Conservation (phyloP, 148 eudicot genomes). For the Oxyria digyna region DNA sequence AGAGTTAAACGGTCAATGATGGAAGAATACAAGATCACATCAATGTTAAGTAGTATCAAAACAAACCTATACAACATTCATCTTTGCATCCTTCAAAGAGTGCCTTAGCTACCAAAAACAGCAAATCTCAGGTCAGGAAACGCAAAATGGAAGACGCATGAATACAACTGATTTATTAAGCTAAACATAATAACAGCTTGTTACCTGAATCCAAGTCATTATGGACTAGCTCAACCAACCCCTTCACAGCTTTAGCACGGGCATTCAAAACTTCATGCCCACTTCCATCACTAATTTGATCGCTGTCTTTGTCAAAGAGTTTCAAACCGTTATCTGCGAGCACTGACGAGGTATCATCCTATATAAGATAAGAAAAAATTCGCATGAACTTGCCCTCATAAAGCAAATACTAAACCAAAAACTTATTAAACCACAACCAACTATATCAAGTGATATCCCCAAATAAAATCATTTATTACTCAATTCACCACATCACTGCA, state of each 20-base stretch:
- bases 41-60: slow-evolving; percentile 9
- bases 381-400: not conserved
- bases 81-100: slow-evolving; percentile 39
- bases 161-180: not conserved
- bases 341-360: slow-evolving; percentile 77
- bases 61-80: slow-evolving; percentile 42
- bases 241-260: slow-evolving; percentile 54
- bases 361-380: slow-evolving; percentile 11
- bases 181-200: not conserved
- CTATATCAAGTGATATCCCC: too few relatives aligned
- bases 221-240: slow-evolving; percentile 59
- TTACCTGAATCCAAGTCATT: slow-evolving; percentile 60
- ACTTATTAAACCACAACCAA: too few relatives aligned
- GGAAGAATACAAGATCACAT: not conserved
- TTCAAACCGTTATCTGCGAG: slow-evolving; percentile 53
- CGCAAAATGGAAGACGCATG: not conserved
- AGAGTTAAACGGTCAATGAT: slow-evolving; percentile 17
- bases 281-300: slow-evolving; percentile 28
- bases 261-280: slow-evolving; percentile 33
- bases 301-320: slow-evolving; percentile 33
- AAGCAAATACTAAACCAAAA: not conserved
- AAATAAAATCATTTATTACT: too few relatives aligned
- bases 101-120: slow-evolving; percentile 38
- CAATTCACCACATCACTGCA: too few relatives aligned
- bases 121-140: not conserved